Base-by-base conservation (phyloP, 2,329 filamentous ascomycete genomes). In the Cordyceps tenuipes region DNA sequence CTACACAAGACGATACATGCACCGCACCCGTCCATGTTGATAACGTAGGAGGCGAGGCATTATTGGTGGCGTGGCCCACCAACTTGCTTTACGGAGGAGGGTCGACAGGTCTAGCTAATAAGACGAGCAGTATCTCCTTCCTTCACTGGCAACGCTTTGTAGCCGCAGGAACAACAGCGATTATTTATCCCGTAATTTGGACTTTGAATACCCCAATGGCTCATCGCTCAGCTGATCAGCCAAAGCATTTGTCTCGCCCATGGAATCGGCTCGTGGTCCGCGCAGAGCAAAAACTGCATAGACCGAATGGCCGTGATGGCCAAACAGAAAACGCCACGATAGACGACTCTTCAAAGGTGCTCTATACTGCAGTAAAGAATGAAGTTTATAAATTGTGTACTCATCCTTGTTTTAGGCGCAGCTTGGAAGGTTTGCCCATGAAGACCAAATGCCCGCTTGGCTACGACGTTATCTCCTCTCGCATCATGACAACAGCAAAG, bases 401-500 rank as follows among this genome's bases (percentile, higher is more conserved):
- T 49, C 5, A 57, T 17, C 13, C 2, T 15, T 13, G 13, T 17
- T 1, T 13, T 23, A 58, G 41, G 17, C 19, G 5, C 86, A 91
- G 67, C 76, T 93, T 15, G 89, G 89, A 0, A 83, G 84, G 29
- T 85, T 88, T 72, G 87, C 87, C 1, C 77, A 89, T 65, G 89
- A 93, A 70, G 82, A 85, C 46, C 79, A 82, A 64, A 92, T 92
- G 89, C 89, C 89, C 0, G 73, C 77, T 9, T 88, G 84, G 83
- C 79, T 92, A 1, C 78, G 81, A 17, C 76, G 77, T 15, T 75
- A 89, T 63, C 77, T 93, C 1, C 77, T 85, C 63, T 80, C 78
- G 47, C 79, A 84, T 17, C 82, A 82, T 13, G 81, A 82, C 58
- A 75, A 81, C 39, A 79, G 76, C 31, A 77, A 77, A n/a, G 72